These are phyloP conservation scores for Petrea volubilis DNA, from an alignment of 257 asterid genomes.

Conservation along the genomic window DNA sequence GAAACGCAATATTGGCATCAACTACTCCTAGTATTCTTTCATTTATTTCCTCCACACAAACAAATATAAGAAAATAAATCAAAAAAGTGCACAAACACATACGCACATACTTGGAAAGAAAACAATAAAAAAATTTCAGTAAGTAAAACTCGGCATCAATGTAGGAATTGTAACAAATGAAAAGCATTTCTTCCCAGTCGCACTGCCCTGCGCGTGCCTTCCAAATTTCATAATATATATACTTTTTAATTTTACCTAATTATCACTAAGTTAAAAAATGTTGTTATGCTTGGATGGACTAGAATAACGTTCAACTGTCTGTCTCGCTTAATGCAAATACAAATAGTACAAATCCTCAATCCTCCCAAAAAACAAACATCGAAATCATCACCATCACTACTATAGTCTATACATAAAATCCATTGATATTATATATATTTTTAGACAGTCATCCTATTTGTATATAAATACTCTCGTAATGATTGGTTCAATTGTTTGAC, in stretches of 20 bases:
- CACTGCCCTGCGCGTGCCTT: constrained; percentile 20
- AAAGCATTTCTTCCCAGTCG: not conserved
- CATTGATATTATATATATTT: not conserved
- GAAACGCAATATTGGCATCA: too few relatives aligned
- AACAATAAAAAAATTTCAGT: too few relatives aligned
- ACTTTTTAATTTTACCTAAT: too few relatives aligned
- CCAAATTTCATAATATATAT: too few relatives aligned
- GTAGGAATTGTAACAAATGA: not conserved
- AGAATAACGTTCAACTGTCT: constrained; percentile 23
- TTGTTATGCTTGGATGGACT: constrained; percentile 30
- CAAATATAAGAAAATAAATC: too few relatives aligned
- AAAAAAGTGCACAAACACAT: too few relatives aligned
- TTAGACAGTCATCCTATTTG: constrained; percentile 20
- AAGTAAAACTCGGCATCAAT: not conserved
- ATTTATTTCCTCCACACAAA: not conserved
- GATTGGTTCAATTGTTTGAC: constrained; percentile 40
- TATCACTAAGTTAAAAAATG: too few relatives aligned
- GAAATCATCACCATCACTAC: not conserved
- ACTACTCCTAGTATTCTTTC: not conserved
- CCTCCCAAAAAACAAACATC: not conserved
- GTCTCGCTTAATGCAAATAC: not conserved
- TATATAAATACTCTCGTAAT: constrained; percentile 24
- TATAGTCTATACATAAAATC: too few relatives aligned
- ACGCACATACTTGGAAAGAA: not conserved
- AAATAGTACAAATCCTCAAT: not conserved